Evolutionary conservation across 2,329 filamentous ascomycete genomes (phyloP), one percentile per base, ranked within the genome.

Genomic region (Claviceps purpurea): DNA sequence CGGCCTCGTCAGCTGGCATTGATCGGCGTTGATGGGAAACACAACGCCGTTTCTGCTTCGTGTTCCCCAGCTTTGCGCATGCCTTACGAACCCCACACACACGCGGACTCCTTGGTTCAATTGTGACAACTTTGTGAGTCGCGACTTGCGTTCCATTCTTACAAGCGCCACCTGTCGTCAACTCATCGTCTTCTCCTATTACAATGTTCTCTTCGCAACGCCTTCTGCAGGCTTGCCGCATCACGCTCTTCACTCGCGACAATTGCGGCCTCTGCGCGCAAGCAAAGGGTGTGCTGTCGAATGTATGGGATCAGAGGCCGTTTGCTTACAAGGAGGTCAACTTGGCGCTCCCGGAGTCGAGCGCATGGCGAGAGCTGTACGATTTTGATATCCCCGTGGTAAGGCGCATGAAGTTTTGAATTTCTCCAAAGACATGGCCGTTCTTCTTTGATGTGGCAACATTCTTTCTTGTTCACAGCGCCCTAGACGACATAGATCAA

Each of bases 321-420:
- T 88, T 90, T 65, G 74, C 74, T 18, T 89, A 81, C 65, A 71
- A 73, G 7, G 84, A 89, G 65, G 73, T 90, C 48, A 81, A 89
- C 62, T 79, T 89, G 41, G 79, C 86, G 68, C 75, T 77, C 48
- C 73, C 77, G 0, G 77, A 80, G 26, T 74, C 76, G 16, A 76
- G 79, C 56, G 69, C 72, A 24, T 91, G 87, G 87, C 81, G 78
- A 60, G 74, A 82, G 48, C 62, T 89, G 1, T 91, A 91, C 63
- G 86, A 89, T 53, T 87, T 89, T 64, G 87, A 91, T 59, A 86
- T 87, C 7, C 87, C 87, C 0, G 87, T 90, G 61, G 86, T 90
- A 71, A 61, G 38, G 5, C 39, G 37, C 34, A n/a, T 11, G 18
- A 26, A 38, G n/a, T 18, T 4, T 26, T 34, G 10, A n/a, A 11